Evolutionary conservation across 352 stramenopile genomes (phyloP).

Genomic region (Aphanomyces stellatus): DNA sequence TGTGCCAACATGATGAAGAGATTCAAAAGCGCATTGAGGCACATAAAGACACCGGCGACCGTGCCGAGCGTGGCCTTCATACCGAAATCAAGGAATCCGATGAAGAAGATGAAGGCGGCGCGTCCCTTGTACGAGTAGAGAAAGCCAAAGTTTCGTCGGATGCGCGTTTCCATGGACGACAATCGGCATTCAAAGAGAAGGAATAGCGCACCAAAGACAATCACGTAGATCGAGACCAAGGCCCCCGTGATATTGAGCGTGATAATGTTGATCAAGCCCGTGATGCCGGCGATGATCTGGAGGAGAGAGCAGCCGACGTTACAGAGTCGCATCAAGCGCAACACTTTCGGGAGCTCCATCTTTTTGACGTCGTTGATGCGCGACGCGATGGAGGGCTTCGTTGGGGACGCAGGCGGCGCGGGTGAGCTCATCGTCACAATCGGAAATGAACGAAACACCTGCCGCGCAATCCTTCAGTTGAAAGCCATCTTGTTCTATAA

Average conservation of each 20-base stretch:
- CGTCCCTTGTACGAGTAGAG: conserved; percentile 82
- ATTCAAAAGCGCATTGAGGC: conserved; percentile 81
- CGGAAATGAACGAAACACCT: conserved; percentile 1
- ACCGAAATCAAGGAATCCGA: conserved; percentile 81
- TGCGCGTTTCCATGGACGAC: conserved; percentile 75
- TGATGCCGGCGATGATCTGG: conserved; percentile 71
- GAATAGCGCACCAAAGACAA: conserved; percentile 83
- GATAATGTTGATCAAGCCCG: conserved; percentile 80
- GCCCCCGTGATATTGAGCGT: conserved; percentile 86
- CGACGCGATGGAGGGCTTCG: conserved; percentile 62
- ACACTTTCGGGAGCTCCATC: conserved; percentile 82
- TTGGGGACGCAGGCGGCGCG: conserved; percentile 25
- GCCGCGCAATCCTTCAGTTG: neutral
- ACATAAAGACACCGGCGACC: conserved; percentile 73
- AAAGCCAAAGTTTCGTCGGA: conserved; percentile 81
- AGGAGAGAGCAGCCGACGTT: conserved; percentile 79
- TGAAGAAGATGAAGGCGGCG: conserved; percentile 84
- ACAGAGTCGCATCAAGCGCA: conserved; percentile 78
- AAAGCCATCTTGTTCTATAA: neutral
- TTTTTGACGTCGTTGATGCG: conserved; percentile 85
- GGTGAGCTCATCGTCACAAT: conserved; percentile 29
- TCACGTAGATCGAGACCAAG: conserved; percentile 83
- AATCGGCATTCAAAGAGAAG: conserved; percentile 82
- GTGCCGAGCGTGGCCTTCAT: conserved; percentile 74
- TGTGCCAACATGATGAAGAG: conserved; percentile 81